Percentiles rank a stretch among this genome's conserved stretches.
Conservation (phyloP, 495 filamentous ascomycete species). For the Neurospora sublineolata region DNA sequence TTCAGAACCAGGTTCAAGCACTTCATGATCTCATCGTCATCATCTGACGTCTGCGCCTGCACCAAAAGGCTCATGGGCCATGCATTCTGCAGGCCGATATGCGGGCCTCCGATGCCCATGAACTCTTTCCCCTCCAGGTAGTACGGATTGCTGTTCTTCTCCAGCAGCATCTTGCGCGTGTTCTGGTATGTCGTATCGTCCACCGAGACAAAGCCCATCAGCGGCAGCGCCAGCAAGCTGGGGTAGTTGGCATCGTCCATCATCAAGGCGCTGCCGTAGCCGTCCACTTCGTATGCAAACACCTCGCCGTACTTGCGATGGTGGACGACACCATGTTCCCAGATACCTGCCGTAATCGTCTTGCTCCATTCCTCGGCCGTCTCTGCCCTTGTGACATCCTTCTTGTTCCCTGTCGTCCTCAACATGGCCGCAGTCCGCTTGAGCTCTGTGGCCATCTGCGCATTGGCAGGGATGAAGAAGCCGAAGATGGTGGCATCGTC, state of each 20-base stretch:
- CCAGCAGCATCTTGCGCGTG: constrained; percentile 82
- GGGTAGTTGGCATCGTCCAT: constrained; percentile 99
- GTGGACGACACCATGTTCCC: constrained; percentile 78
- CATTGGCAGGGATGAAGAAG: constrained; percentile 93
- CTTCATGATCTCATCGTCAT: constrained; percentile 69
- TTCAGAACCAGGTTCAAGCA: constrained; percentile 62
- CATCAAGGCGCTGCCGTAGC: constrained; percentile 78
- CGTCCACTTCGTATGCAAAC: constrained; percentile 95
- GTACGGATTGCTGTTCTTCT: constrained; percentile 74
- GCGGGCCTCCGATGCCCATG: constrained; percentile 67
- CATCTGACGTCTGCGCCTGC: constrained; percentile 79
- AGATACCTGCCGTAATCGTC: constrained; percentile 63
- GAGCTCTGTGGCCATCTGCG: constrained; percentile 88
- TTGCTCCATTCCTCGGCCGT: constrained; percentile 51
- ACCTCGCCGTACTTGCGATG: constrained; percentile 78
- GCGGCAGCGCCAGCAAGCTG: constrained; percentile 73
- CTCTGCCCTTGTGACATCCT: constrained; percentile 33
- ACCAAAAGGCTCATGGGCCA: constrained; percentile 95
- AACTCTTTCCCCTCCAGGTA: constrained; percentile 72
- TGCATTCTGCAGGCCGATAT: constrained; percentile 76
- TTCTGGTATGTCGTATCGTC: constrained; percentile 70
- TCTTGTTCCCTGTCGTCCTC: constrained; percentile 41
- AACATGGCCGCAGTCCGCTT: constrained; percentile 64
- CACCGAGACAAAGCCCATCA: constrained; percentile 67
- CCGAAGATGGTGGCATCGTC: constrained; percentile 95